Conservation (phyloP, 495 filamentous ascomycete genomes). For the Cercophora newfieldiana region DNA sequence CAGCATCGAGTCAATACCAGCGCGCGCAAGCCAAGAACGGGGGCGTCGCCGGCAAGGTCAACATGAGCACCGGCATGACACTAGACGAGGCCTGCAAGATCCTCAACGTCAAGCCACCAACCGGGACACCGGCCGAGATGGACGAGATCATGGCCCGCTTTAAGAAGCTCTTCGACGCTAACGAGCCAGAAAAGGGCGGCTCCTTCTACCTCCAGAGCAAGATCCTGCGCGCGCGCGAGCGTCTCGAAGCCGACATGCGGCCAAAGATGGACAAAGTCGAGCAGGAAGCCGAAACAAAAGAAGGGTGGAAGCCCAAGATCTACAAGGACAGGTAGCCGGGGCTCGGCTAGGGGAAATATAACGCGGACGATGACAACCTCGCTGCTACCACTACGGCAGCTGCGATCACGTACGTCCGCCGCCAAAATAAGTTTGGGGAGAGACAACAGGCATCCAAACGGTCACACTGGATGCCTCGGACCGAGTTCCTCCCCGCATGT, state of each 20-base stretch:
- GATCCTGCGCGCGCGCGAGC: slow-evolving; percentile 82
- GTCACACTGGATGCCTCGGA: background rate
- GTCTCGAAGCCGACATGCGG: slow-evolving; percentile 80
- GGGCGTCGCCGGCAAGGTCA: slow-evolving; percentile 43
- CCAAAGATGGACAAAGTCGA: slow-evolving; percentile 52
- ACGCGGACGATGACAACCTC: background rate
- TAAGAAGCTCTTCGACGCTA: slow-evolving; percentile 90
- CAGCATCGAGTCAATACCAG: slow-evolving; percentile 79
- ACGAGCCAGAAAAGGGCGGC: slow-evolving; percentile 92
- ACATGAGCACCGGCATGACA: slow-evolving; percentile 70
- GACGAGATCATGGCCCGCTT: slow-evolving; percentile 81
- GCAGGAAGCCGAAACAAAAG: slow-evolving; percentile 66
- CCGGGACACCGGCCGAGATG: slow-evolving; percentile 70
- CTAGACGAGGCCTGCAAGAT: slow-evolving; percentile 98
- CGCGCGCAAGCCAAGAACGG: slow-evolving; percentile 59
- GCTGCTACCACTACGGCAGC: no score
- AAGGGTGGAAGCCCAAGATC: slow-evolving; percentile 92
- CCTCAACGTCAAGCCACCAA: slow-evolving; percentile 89
- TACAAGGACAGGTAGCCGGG: slow-evolving; percentile 75
- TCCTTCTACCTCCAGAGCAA: slow-evolving; percentile 99
- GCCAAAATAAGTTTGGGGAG: background rate
- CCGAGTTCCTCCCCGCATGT: background rate
- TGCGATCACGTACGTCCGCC: no score
- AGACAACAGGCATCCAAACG: background rate
- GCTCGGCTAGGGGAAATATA: background rate